Conservation (phyloP, 2,329 filamentous ascomycete genomes). For the Cytospora mali region DNA sequence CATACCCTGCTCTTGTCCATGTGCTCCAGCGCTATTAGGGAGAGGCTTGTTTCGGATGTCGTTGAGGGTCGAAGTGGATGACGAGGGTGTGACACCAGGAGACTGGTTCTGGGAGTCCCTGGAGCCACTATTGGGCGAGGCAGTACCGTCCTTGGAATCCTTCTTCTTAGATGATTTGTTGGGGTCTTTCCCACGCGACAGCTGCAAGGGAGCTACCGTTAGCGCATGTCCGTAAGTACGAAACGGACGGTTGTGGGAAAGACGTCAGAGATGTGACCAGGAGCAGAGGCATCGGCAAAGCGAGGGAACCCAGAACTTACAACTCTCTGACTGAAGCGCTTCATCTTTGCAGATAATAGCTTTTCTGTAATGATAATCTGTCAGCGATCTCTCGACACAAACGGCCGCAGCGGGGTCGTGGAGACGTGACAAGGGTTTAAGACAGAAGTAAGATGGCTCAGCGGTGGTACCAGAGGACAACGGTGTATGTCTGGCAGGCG, state of each 20-base stretch:
- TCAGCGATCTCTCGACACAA: slow-evolving; percentile 19
- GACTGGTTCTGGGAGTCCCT: slow-evolving; percentile 60
- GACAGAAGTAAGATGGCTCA: slow-evolving; percentile 3
- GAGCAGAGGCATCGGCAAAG: slow-evolving; percentile 1
- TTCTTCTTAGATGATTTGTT: slow-evolving; percentile 83
- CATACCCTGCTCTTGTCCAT: slow-evolving; percentile 44
- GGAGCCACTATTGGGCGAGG: slow-evolving; percentile 70
- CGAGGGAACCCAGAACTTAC: slow-evolving; percentile 59
- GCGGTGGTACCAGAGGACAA: slow-evolving; percentile 9
- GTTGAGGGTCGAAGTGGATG: slow-evolving; percentile 83
- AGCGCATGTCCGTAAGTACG: slow-evolving; percentile 8
- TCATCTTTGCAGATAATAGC: slow-evolving; percentile 68
- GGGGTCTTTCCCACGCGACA: slow-evolving; percentile 85
- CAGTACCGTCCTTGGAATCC: slow-evolving; percentile 73
- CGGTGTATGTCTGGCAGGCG: slow-evolving; percentile 3
- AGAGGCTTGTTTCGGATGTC: slow-evolving; percentile 83
- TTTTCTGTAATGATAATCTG: slow-evolving; percentile 27
- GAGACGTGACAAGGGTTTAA: slow-evolving; percentile 9
- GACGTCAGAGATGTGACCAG: slow-evolving; percentile 8
- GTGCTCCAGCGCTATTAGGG: slow-evolving; percentile 51
- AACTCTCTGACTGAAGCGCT: slow-evolving; percentile 96
- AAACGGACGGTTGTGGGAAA: slow-evolving; percentile 9
- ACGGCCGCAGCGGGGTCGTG: slow-evolving; percentile 13
- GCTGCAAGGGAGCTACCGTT: slow-evolving; percentile 53
- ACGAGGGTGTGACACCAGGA: slow-evolving; percentile 75